phyloP scores from a whole-genome alignment of 73 alveolate genomes.

The Blepharisma stoltei region DNA sequence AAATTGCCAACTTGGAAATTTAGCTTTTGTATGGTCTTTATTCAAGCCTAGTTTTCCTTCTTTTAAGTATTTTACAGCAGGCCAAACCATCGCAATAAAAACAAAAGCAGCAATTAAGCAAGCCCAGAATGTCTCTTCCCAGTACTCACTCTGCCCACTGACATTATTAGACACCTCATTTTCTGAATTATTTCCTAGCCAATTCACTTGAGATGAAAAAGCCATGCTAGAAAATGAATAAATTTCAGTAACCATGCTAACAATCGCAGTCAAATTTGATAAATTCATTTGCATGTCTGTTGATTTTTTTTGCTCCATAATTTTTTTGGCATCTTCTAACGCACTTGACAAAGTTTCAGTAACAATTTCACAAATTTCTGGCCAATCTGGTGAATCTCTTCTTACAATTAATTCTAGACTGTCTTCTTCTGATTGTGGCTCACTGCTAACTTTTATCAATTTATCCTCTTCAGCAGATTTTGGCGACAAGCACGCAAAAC shows the following conservation, averaged over 20 bases:
- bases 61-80: slow-evolving; percentile 20
- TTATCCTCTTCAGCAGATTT: too few species aligned
- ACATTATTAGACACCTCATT: background rate
- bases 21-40: slow-evolving; percentile 6
- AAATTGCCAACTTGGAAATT: background rate
- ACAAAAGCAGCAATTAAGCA: background rate
- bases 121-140: slow-evolving; percentile 6
- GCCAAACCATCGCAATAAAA: background rate
- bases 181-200: background rate
- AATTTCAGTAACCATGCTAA: background rate
- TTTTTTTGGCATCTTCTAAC: background rate
- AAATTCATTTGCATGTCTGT: background rate
- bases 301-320: background rate
- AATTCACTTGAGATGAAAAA: background rate
- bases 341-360: background rate
- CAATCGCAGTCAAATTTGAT: slow-evolving; percentile 14
- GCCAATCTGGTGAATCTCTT: slow-evolving; percentile 25
- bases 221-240: slow-evolving; percentile 6
- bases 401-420: background rate
- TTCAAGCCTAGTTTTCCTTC: background rate
- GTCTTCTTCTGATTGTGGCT: background rate
- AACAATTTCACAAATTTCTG: background rate
- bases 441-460: too few species aligned
- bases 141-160: background rate
- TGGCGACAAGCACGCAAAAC: too few species aligned